Base-by-base conservation (phyloP, 352 stramenopile genomes). In the Globisporangium spiculum region DNA sequence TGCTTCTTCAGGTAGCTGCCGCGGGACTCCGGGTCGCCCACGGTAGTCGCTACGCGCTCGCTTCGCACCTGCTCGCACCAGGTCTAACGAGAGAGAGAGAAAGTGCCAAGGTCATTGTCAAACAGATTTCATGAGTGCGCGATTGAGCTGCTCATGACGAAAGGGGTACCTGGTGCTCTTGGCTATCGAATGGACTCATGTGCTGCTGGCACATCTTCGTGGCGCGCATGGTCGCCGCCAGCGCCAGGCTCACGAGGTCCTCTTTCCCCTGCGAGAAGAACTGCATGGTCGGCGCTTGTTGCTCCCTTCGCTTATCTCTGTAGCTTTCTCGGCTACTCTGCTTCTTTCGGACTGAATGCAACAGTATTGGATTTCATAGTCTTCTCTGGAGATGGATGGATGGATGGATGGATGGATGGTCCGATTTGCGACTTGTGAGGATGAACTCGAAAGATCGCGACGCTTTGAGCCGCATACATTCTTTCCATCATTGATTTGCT, bases 1-100 rank as follows among this genome's bases (percentile, higher is more conserved):
- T 91, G 80, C 65, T 89, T 90, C 65, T 89, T 86, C 7, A 93
- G 64, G 56, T 91, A 93, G 34, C 74, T 75, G 12, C 84, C 84
- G 4, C 81, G 70, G 20, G 79, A 74, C 72, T 93, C 81, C 1
- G 84, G 84, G 4, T 83, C 68, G 24, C 77, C 76, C 20, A 93
- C 83, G 38, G 78, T 60, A 22, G 60, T 48, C 12, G 24, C 26
- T 16, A 53, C 12, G 9, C 41, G 61, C 26, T 55, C 61, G 36
- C 60, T 58, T 53, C 65, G 10, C 3, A 69, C 53, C 44, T 68
- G 27, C 36, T 50, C 41, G 16, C 62, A 69, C 61, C 67, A 69
- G 41, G 38, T 18, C 54, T 72, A 41, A 9, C 0, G 20, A 54
- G 10, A 26, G 20, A 41, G 4, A 16, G 4, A 44, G 1, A 60